phyloP scores from a whole-genome alignment of 2,329 filamentous ascomycete species.

The Podosphaera fusca region DNA sequence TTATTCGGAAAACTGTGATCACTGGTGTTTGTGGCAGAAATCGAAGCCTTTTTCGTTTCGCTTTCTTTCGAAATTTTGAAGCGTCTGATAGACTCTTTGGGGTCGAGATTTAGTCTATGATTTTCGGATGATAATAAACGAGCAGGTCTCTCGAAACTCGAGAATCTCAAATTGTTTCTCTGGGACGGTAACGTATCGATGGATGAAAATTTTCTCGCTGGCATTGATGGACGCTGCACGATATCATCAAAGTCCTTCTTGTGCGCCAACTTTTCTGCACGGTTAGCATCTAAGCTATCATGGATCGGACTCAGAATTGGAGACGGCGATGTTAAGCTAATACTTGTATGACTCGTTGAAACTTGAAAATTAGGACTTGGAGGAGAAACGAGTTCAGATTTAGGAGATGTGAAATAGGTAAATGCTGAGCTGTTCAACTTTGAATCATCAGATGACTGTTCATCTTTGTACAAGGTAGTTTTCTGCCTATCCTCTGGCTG shows the following conservation, averaged over 20 bases:
- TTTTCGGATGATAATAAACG: not conserved
- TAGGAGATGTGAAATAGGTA: not conserved
- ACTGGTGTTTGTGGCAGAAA: not conserved
- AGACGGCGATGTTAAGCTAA: not conserved
- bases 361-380: not conserved
- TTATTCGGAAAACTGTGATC: not conserved
- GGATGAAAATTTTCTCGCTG: not conserved
- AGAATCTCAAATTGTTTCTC: not conserved
- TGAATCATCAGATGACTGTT: not conserved
- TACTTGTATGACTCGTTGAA: not conserved
- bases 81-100: not conserved
- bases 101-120: not conserved
- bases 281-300: not conserved
- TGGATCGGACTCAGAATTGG: not conserved
- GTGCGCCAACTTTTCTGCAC: not conserved
- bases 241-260: not conserved
- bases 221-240: not conserved
- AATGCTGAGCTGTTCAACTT: not conserved
- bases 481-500: not conserved
- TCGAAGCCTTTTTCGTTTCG: not conserved
- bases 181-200: slow-evolving; percentile 1
- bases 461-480: not conserved
- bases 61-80: not conserved
- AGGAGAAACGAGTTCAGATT: not conserved
- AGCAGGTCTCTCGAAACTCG: not conserved